phyloP scores from a whole-genome alignment of 805 yeast genomes.

The Saccharomycopsis fibuligera region DNA sequence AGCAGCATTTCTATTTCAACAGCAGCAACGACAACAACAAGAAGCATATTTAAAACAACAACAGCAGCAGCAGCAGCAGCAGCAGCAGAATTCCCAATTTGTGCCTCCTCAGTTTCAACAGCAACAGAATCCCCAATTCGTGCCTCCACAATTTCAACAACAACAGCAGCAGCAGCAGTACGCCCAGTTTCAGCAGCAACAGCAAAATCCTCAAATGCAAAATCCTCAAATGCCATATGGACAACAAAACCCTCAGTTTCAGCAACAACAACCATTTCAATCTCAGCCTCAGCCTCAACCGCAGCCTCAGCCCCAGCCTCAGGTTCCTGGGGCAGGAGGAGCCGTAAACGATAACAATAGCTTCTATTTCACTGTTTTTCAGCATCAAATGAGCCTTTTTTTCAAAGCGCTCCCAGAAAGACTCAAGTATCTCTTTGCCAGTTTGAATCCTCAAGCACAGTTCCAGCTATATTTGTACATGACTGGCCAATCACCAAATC shows the following conservation, averaged over 20 bases:
- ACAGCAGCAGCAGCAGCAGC: constrained; percentile 5
- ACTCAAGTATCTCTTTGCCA: constrained; percentile 7
- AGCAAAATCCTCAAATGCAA: neutral
- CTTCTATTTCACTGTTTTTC: neutral
- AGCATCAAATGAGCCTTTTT: constrained; percentile 13
- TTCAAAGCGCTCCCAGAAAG: constrained; percentile 13
- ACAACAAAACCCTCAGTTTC: neutral
- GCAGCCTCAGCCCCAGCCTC: constrained; percentile 2
- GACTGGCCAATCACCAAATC: constrained; percentile 6
- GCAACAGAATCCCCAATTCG: neutral
- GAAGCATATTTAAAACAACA: neutral
- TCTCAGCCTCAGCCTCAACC: neutral
- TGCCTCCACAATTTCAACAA: neutral
- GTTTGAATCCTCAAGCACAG: constrained; percentile 8
- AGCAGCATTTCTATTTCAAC: neutral
- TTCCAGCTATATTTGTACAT: constrained; percentile 11
- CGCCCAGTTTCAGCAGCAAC: neutral
- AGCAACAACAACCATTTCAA: neutral
- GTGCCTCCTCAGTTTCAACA: neutral
- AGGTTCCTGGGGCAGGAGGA: neutral
- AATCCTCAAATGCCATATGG: neutral
- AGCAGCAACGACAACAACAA: constrained; percentile 6
- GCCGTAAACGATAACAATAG: no score
- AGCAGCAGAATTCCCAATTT: neutral
- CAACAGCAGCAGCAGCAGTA: neutral